Base-by-base conservation (phyloP, 2,329 filamentous ascomycete species). In the Ascochyta viciae-villosae region DNA sequence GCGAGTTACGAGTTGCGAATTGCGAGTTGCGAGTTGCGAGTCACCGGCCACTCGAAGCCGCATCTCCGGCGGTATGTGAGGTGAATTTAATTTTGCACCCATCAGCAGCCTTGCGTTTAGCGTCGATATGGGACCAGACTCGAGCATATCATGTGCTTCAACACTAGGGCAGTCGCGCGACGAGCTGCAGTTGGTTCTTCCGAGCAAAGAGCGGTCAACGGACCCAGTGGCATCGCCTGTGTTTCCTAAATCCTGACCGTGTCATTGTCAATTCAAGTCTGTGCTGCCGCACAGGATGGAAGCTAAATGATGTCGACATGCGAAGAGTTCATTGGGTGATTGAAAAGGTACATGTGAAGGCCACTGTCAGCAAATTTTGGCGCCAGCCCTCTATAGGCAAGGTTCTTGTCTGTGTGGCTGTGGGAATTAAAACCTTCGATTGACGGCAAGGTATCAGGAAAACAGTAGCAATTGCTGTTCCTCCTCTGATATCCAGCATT, bases 131-230 rank as follows among this genome's bases (percentile, higher is more conserved):
- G 26, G 35, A 44, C 49, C 39, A 47, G 49, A 35, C 13, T 49
- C 39, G 22, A 41, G 35, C 45, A 35, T n/a, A 45, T 46, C 29
- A 33, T 34, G 43, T 56, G 31, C 19, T 47, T 47, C n/a, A 43
- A 39, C 43, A 56, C 38, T 19, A 56, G 39, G 29, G 40, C 38
- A 48, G 16, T 34, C 42, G 47, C 53, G 38, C 42, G 37, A 51
- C 31, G 33, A 46, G 33, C 33, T 38, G 44, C 50, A n/a, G 37
- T 19, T 42, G 29, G 22, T 33, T 41, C 29, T 35, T 15, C 15
- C 10, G 6, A 8, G 23, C 39, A 57, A 57, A 57, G 50, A 57
- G 54, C 54, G 54, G 54, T 57, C 49, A 53, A 50, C 50, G 27
- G 22, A 33, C 22, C 48, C 39, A 29, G 43, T 34, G 34, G 24